Base-by-base conservation (phyloP, 208 protist genomes). In the Angomonas deanei region DNA sequence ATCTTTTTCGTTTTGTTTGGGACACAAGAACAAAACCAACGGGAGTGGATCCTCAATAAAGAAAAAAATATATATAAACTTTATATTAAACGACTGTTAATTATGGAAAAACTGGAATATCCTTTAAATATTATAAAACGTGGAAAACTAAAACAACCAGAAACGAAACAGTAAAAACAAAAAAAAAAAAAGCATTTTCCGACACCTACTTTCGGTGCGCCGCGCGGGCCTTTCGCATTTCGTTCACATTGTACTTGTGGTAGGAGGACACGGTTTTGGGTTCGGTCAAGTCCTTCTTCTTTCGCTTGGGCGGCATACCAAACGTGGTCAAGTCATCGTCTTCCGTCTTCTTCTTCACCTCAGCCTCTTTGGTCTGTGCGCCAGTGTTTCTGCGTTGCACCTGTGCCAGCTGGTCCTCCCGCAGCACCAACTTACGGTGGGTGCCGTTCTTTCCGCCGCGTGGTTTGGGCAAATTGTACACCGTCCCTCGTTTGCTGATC, bases 361-460 rank as follows among this genome's bases (percentile, higher is more conserved):
- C 68, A 24, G 80, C 71, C 58, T 73, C 74, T 67, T 82, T 86
- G 19, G 84, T 55, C 58, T 78, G 79, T n/a, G 73, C 74, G 19
- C 78, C 79, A 1, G 74, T 70, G 17, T 73, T 87, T 34, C 82
- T 81, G 21, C 82, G 74, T 1, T 93, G 75, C 5, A 93, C 88
- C 47, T 96, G 84, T 3, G 78, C 78, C 42, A 97, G 75, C 74
- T 96, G 92, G 75, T 97, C 92, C 64, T 97, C 92, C 1, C 92
- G 84, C 0, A 97, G 74, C 2, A 97, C 84, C 3, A 95, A 76
- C 23, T 66, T 91, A 13, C 82, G 67, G 72, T 97, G 95, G 8
- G 92, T 97, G 53, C 92, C 92, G 26, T 70, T 64, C 61, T 80
- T 83, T 1, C 92, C 92, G 24, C 92, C 89, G 32, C 92, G 82